Conservation (phyloP, 805 yeast genomes). For the Saturnispora sekii region DNA sequence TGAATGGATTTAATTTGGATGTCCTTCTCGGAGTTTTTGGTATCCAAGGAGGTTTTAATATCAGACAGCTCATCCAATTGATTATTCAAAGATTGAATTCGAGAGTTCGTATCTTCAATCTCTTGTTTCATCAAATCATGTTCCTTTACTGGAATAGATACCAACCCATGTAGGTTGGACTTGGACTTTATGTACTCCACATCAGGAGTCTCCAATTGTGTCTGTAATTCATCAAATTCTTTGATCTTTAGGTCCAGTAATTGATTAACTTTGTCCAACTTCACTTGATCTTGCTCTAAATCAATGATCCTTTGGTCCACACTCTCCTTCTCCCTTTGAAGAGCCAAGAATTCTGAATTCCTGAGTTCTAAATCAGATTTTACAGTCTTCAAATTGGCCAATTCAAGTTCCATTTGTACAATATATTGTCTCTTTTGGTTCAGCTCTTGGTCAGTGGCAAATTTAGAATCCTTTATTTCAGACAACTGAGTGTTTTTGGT, state of each 20-base stretch:
- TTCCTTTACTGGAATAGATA: constrained; percentile 16
- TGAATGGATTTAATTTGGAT: background rate
- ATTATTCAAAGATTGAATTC: constrained; percentile 1
- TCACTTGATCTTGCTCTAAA: background rate
- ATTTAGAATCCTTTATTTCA: constrained; percentile 1
- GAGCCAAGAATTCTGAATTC: background rate
- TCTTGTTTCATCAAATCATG: constrained; percentile 1
- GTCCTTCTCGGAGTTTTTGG: background rate
- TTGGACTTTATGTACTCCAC: constrained; percentile 21
- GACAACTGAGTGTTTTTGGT: background rate
- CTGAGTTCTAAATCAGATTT: constrained; percentile 3
- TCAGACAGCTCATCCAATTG: background rate
- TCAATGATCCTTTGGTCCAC: background rate
- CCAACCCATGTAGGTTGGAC: constrained; percentile 22
- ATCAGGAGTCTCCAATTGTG: constrained; percentile 4
- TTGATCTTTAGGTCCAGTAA: background rate
- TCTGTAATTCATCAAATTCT: constrained; percentile 7
- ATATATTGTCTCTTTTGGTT: constrained; percentile 3
- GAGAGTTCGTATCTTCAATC: constrained; percentile 8
- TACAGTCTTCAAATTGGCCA: constrained; percentile 2
- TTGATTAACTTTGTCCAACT: background rate
- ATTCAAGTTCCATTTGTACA: constrained; percentile 2
- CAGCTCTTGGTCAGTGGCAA: background rate
- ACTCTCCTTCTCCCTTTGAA: background rate
- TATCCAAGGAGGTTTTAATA: background rate